These are phyloP conservation scores for Huntiella abstrusa DNA, from an alignment of 2,329 filamentous ascomycete genomes.

Conservation along the genomic window DNA sequence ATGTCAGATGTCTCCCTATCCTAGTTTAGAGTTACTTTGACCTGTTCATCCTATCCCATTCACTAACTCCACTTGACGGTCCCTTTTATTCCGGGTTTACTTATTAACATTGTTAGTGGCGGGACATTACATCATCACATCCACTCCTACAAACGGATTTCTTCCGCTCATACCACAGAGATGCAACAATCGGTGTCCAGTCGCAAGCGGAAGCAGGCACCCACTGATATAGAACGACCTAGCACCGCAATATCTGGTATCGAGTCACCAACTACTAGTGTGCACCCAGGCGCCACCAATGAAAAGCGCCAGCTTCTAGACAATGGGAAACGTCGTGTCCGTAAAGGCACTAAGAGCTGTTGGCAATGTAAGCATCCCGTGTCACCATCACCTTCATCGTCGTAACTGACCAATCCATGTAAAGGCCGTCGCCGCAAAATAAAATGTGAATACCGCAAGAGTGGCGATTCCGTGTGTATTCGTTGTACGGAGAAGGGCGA, in stretches of 20 bases:
- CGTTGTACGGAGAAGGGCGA: conserved; percentile 26
- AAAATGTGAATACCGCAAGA: conserved; percentile 27
- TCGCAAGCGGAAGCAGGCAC: conserved; percentile 9
- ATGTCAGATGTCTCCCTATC: too few relatives aligned
- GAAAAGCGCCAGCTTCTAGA: conserved; percentile 3
- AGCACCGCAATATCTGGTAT: neutral
- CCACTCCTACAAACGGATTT: neutral
- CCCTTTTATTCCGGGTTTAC: too few relatives aligned
- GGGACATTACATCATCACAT: neutral
- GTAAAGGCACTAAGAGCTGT: conserved; percentile 39
- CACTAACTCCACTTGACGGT: too few relatives aligned
- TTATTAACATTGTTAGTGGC: neutral
- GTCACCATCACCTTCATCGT: neutral
- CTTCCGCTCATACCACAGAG: neutral
- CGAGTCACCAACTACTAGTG: neutral
- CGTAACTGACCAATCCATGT: neutral
- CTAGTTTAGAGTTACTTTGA: too few relatives aligned
- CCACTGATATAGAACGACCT: neutral
- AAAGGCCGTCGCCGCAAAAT: conserved; percentile 29
- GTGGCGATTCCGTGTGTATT: conserved; percentile 24
- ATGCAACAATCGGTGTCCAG: neutral
- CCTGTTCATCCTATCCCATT: too few relatives aligned
- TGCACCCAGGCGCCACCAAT: neutral
- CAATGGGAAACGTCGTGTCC: conserved; percentile 16
- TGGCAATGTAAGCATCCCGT: conserved; percentile 34